Evolutionary conservation across 1,284 basidiomycete genomes (phyloP).

Genomic region (Trichosporon sp.): DNA sequence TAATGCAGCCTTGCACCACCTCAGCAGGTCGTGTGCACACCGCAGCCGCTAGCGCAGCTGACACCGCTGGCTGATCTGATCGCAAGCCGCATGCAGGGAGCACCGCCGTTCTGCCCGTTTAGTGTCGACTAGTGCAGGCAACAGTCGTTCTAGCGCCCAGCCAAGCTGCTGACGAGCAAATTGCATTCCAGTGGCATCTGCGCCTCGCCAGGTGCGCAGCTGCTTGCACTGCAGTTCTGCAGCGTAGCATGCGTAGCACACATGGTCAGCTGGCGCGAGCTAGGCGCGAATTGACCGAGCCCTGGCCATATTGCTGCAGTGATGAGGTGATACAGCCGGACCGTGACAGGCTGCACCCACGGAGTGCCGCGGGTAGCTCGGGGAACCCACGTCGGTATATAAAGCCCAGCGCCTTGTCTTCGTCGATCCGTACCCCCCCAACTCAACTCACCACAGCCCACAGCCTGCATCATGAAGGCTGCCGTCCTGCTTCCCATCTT

Average conservation of each 20-base stretch:
- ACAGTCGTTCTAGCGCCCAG: background rate
- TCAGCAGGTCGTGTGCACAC: background rate
- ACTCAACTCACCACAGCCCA: background rate
- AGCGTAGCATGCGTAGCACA: background rate
- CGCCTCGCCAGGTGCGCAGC: background rate
- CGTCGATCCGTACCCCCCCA: background rate
- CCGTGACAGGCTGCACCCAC: background rate
- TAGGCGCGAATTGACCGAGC: background rate
- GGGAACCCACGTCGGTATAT: background rate
- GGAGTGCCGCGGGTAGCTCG: background rate
- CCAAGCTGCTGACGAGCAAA: background rate
- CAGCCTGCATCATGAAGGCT: background rate
- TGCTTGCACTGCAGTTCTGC: background rate
- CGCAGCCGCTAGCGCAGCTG: background rate
- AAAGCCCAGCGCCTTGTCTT: background rate
- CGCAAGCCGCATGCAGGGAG: background rate
- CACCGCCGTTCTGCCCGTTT: background rate
- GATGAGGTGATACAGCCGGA: background rate
- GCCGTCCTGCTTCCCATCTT: constrained; percentile 48
- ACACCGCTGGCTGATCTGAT: background rate
- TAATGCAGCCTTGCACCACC: background rate
- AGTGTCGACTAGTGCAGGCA: background rate
- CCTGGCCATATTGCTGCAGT: background rate
- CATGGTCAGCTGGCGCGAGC: background rate
- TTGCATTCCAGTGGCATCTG: background rate